Evolutionary conservation across 1,284 basidiomycete genomes (phyloP), one percentile per base, ranked within the genome.

Genomic region (Nidula niveotomentosa): DNA sequence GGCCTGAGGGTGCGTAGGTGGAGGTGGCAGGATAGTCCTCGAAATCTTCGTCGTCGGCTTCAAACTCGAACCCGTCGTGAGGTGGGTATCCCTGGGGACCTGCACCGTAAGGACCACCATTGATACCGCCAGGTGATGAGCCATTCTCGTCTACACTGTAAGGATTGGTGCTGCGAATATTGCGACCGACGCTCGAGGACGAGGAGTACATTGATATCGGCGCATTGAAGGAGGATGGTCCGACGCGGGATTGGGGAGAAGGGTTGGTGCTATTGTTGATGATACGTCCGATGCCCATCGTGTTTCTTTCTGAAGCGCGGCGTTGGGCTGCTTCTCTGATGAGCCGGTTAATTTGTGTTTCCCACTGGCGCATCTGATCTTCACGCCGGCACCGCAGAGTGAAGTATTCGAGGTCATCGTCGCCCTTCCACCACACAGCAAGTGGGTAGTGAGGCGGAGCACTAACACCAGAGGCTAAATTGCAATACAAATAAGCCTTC

Each of bases 351-450:
- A 99, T 90, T 58, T 90, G 87, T 15, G 84, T 80, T 65, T 96
- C 91, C 96, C 97, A 99, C 64, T 93, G 90, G 54, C 85, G 85
- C 66, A 98, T 84, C 67, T 96, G 93, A 65, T 98, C 96, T 68
- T 98, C 94, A 23, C 89, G 89, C 53, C 93, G 85, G 71, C 96
- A 98, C 53, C 93, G 90, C 56, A 99, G 83, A 46, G 94, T 93
- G 72, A 99, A 98, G 63, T 86, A 96, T 69, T 99, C 97, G 49
- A 92, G 74, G 61, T 94, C 92, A 60, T 93, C 90, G 65, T 97
- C 95, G 8, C 94, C 94, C 65, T 91, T 86, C 95, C 95, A 97
- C 83, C 89, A 95, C 1, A 97, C 91, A 48, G 93, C 89, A 52
- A 98, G 78, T 8, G 85, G 83, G 64, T 88, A 87, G 56, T 81